These are phyloP conservation scores for Terfezia claveryi DNA, from an alignment of 495 filamentous ascomycete genomes.

Conservation along the genomic window DNA sequence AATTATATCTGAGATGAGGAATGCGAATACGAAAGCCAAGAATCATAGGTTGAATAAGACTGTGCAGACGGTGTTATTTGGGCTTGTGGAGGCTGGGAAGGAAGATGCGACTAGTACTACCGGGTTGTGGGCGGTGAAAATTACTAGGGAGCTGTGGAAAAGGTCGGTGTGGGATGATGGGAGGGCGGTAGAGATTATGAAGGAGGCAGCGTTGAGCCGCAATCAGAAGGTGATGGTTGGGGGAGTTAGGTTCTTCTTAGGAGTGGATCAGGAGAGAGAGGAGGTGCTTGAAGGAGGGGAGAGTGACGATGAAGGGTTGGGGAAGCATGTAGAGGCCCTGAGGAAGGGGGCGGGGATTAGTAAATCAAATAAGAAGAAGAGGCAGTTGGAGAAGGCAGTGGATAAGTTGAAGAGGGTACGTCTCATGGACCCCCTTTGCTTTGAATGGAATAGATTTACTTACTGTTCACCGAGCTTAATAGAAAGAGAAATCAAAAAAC, in stretches of 20 bases:
- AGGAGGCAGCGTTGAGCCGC: slow-evolving; percentile 39
- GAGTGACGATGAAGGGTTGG: slow-evolving; percentile 52
- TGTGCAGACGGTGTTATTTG: slow-evolving; percentile 79
- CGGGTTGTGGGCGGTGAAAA: slow-evolving; percentile 81
- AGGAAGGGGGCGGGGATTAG: slow-evolving; percentile 75
- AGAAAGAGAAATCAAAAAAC: slow-evolving; percentile 69
- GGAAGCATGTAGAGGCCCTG: slow-evolving; percentile 51
- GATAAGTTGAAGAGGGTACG: slow-evolving; percentile 40
- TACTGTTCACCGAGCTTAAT: not conserved
- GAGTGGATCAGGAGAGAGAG: slow-evolving; percentile 82
- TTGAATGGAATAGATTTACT: too few species aligned
- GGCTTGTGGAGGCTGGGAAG: slow-evolving; percentile 47
- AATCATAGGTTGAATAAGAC: slow-evolving; percentile 85
- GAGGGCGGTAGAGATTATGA: slow-evolving; percentile 53
- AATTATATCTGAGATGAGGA: slow-evolving; percentile 71
- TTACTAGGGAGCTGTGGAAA: slow-evolving; percentile 74
- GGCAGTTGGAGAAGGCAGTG: slow-evolving; percentile 54
- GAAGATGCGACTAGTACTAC: slow-evolving; percentile 57
- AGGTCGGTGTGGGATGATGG: slow-evolving; percentile 73
- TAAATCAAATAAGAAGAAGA: slow-evolving; percentile 72
- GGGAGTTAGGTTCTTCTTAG: slow-evolving; percentile 82
- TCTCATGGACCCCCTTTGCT: not conserved
- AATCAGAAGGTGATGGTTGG: slow-evolving; percentile 72
- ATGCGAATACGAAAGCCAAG: slow-evolving; percentile 58
- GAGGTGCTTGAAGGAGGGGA: slow-evolving; percentile 55